A percentile compares a stretch with the other conserved stretches of the same genome.
Evolutionary conservation across 2,329 filamentous ascomycete species (phyloP).

Genomic region (Alternaria viburni): DNA sequence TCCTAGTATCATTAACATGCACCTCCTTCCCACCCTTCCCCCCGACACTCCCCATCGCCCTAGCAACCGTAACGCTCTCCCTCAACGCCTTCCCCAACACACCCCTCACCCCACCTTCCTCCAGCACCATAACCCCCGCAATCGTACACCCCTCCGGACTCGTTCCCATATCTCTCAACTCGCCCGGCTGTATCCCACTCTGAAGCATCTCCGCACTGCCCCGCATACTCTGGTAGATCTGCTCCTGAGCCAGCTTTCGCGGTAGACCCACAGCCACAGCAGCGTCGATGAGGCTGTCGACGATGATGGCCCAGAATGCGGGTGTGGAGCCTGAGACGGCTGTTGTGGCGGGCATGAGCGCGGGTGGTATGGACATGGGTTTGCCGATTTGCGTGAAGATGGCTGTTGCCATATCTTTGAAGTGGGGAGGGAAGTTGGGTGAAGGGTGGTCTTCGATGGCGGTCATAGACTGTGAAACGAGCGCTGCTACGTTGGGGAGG

Average conservation of each 20-base stretch:
- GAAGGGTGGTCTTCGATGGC: constrained; percentile 34
- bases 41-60: constrained; percentile 47
- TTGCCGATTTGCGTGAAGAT: constrained; percentile 36
- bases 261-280: constrained; percentile 39
- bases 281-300: constrained; percentile 41
- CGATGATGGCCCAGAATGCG: constrained; percentile 41
- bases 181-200: constrained; percentile 34
- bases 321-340: constrained; percentile 41
- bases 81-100: constrained; percentile 48
- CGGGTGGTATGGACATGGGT: constrained; percentile 25
- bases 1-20: constrained; percentile 54
- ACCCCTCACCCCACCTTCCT: constrained; percentile 38
- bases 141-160: constrained; percentile 43
- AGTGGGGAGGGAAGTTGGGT: constrained; percentile 17
- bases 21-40: constrained; percentile 20
- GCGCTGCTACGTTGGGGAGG: constrained; percentile 55
- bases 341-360: constrained; percentile 37
- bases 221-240: constrained; percentile 43
- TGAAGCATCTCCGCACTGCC: constrained; percentile 40
- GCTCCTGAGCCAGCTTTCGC: constrained; percentile 28
- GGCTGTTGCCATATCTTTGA: constrained; percentile 22
- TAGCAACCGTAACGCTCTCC: constrained; percentile 57
- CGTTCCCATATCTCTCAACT: constrained; percentile 39
- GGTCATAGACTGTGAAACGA: constrained; percentile 53
- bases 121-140: constrained; percentile 42